Conservation (phyloP, 2,329 filamentous ascomycete species). For the Plenodomus biglobosus region DNA sequence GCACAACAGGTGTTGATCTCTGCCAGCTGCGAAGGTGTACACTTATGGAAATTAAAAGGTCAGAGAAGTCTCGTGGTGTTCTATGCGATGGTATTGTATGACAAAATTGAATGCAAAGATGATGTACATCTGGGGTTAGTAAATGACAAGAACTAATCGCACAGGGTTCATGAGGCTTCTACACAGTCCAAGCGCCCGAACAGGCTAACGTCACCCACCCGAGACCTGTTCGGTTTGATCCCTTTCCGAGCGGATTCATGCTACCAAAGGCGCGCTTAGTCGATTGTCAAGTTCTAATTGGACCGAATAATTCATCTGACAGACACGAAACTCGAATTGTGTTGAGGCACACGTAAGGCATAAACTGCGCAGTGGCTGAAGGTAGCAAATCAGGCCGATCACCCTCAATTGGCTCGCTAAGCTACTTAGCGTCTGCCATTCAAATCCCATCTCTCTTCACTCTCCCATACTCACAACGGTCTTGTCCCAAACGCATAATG, state of each 20-base stretch:
- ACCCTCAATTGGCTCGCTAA: constrained; percentile 13
- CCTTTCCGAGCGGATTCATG: constrained; percentile 7
- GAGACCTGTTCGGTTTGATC: constrained; percentile 28
- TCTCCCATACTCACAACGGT: constrained; percentile 1
- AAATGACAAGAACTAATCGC: neutral
- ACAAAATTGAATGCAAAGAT: too few relatives aligned
- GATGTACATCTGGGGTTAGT: neutral
- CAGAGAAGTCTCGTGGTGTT: too few relatives aligned
- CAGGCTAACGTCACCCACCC: constrained; percentile 10
- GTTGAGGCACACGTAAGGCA: constrained; percentile 13
- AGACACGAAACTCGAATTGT: constrained; percentile 22
- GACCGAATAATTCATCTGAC: constrained; percentile 14
- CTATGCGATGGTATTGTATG: too few relatives aligned
- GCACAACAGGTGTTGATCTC: too few relatives aligned
- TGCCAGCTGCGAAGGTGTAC: too few relatives aligned
- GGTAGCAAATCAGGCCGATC: constrained; percentile 8
- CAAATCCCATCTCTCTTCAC: constrained; percentile 1
- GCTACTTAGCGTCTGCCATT: neutral
- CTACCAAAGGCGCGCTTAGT: constrained; percentile 4
- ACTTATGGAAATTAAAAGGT: too few relatives aligned
- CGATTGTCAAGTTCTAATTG: neutral
- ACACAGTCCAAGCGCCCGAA: constrained; percentile 21
- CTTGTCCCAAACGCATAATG: constrained; percentile 29
- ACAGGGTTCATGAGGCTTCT: neutral
- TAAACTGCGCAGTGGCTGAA: constrained; percentile 11